Evolutionary conservation across 1,284 basidiomycete species (phyloP).

Genomic region (Bjerkandera adusta): DNA sequence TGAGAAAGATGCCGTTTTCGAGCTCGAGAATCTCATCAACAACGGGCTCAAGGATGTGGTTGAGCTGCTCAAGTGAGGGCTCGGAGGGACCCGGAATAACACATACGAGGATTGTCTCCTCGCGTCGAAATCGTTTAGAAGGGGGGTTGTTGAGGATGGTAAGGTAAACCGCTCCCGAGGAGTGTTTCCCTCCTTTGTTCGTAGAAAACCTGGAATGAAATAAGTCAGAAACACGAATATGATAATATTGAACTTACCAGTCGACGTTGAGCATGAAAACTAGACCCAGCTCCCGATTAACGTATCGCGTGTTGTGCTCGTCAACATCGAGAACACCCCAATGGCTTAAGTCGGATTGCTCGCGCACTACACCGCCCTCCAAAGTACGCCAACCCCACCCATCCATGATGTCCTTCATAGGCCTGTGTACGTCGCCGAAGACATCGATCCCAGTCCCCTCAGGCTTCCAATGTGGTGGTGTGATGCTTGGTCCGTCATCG

Average conservation of each 20-base stretch:
- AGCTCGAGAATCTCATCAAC: constrained; percentile 1
- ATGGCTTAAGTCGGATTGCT: constrained; percentile 7
- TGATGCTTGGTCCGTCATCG: constrained; percentile 16
- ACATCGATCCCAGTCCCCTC: too few species aligned
- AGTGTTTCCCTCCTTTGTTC: constrained; percentile 7
- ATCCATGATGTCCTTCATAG: constrained; percentile 19
- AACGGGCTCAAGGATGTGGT: constrained; percentile 14
- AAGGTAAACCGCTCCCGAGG: constrained; percentile 20
- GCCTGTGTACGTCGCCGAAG: too few species aligned
- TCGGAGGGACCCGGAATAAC: constrained; percentile 20
- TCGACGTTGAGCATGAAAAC: constrained; percentile 21
- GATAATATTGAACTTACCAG: constrained; percentile 21
- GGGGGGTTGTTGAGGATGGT: constrained; percentile 17
- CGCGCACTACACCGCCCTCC: constrained; percentile 18
- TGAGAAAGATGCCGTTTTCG: constrained; percentile 3
- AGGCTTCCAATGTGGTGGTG: too few species aligned
- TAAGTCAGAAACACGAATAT: too few species aligned
- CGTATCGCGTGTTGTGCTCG: constrained; percentile 19
- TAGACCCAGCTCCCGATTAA: constrained; percentile 19
- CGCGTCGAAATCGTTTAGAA: constrained; percentile 8
- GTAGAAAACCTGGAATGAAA: constrained; percentile 5
- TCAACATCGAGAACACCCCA: constrained; percentile 19
- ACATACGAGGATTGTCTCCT: constrained; percentile 18
- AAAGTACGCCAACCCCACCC: constrained; percentile 22
- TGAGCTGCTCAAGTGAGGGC: constrained; percentile 19